Evolutionary conservation across 768 basidiomycete species (phyloP).

Genomic region (Russula sp.): DNA sequence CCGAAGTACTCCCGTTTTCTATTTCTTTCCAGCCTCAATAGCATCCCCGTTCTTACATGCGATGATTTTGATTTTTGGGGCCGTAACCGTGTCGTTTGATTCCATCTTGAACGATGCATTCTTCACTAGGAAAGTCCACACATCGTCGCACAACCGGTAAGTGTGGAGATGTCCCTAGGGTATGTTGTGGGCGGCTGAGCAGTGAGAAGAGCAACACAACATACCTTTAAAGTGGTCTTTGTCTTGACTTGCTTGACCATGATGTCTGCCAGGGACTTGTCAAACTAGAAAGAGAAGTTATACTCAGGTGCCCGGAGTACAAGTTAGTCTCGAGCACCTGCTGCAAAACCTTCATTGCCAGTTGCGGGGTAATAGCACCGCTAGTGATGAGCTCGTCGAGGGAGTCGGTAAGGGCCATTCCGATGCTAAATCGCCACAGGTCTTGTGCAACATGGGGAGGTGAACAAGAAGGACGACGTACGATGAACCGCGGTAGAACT

Average conservation of each 20-base stretch:
- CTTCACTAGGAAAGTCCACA: conserved; percentile 98
- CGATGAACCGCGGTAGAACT: conserved; percentile 90
- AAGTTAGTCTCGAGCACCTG: conserved; percentile 52
- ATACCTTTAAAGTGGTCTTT: conserved; percentile 88
- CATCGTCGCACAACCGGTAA: conserved; percentile 90
- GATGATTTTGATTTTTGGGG: conserved; percentile 90
- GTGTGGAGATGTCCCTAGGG: conserved; percentile 77
- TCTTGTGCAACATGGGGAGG: conserved; percentile 7
- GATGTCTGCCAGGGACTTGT: conserved; percentile 89
- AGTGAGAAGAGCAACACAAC: conserved; percentile 18
- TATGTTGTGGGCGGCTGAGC: neutral
- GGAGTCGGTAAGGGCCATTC: conserved; percentile 95
- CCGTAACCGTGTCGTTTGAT: conserved; percentile 61
- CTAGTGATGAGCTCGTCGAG: conserved; percentile 97
- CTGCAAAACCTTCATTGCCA: conserved; percentile 97
- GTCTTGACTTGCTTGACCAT: conserved; percentile 92
- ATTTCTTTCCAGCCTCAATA: conserved; percentile 78
- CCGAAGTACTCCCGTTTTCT: neutral
- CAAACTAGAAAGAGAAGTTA: conserved; percentile 53
- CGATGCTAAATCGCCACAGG: conserved; percentile 55
- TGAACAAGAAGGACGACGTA: conserved; percentile 49
- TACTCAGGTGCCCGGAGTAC: neutral
- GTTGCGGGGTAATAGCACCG: conserved; percentile 92
- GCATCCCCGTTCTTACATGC: conserved; percentile 96
- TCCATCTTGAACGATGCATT: conserved; percentile 96